Conservation (phyloP, 2,329 filamentous ascomycete species). For the Xylaria sp. region DNA sequence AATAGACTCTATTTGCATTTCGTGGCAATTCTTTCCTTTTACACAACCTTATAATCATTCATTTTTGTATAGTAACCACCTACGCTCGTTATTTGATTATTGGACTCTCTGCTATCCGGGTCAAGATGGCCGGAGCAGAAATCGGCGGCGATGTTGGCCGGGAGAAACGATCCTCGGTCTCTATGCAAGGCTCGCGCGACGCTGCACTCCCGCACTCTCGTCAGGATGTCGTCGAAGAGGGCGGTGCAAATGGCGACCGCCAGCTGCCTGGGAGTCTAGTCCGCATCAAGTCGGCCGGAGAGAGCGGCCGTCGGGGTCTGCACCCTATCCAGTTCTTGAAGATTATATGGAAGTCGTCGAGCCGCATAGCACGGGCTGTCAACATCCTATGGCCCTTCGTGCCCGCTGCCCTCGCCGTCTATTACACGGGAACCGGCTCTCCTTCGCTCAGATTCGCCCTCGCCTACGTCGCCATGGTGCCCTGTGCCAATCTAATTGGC, state of each 20-base stretch:
- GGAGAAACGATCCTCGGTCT: slow-evolving; percentile 39
- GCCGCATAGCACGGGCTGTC: slow-evolving; percentile 70
- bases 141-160: slow-evolving; percentile 27
- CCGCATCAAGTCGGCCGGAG: slow-evolving; percentile 60
- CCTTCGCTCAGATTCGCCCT: slow-evolving; percentile 75
- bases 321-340: slow-evolving; percentile 71
- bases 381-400: slow-evolving; percentile 82
- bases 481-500: slow-evolving; percentile 78
- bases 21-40: neutral
- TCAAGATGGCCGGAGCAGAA: slow-evolving; percentile 23
- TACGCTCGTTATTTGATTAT: neutral
- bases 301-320: slow-evolving; percentile 75
- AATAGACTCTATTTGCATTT: neutral
- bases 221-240: slow-evolving; percentile 35
- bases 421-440: slow-evolving; percentile 54
- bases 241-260: slow-evolving; percentile 29
- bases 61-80: neutral
- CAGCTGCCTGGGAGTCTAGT: slow-evolving; percentile 34
- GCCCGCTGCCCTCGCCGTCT: slow-evolving; percentile 75
- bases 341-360: slow-evolving; percentile 73
- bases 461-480: slow-evolving; percentile 81
- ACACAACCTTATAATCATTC: neutral
- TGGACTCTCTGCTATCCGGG: neutral
- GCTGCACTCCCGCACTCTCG: slow-evolving; percentile 45
- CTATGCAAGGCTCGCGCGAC: slow-evolving; percentile 40